These are phyloP conservation scores for Coprinopsis cinerea DNA, from an alignment of 768 basidiomycete genomes.

Conservation along the genomic window DNA sequence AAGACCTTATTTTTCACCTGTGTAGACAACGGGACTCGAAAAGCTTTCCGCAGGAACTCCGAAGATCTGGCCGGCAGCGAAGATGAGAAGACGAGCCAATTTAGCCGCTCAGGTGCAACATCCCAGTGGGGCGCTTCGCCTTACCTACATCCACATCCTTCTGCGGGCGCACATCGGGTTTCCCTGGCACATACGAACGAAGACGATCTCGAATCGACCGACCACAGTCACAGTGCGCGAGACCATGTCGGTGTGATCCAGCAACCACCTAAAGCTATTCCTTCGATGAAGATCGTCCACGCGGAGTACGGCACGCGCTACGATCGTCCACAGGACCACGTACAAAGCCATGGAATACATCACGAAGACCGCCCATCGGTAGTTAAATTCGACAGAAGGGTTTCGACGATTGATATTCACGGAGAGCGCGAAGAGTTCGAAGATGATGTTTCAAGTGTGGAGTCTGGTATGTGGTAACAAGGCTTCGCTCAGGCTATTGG, in stretches of 20 bases:
- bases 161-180: too few relatives aligned
- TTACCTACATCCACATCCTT: too few relatives aligned
- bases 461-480: too few relatives aligned
- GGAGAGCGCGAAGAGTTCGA: too few relatives aligned
- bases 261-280: neutral
- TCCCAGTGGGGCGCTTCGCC: neutral
- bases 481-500: too few relatives aligned
- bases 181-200: too few relatives aligned
- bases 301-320: neutral
- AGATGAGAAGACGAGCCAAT: neutral
- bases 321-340: neutral
- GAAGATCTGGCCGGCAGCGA: neutral
- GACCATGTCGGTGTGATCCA: neutral
- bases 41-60: neutral
- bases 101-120: neutral
- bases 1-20: neutral
- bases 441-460: too few relatives aligned
- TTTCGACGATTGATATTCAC: too few relatives aligned
- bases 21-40: neutral
- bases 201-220: too few relatives aligned
- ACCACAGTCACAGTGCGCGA: neutral
- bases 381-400: too few relatives aligned
- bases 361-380: too few relatives aligned
- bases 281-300: neutral
- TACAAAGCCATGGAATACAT: too few relatives aligned